These are phyloP conservation scores for Carex cristatella DNA, from an alignment of 176 grass and related monocot species.

Conservation along the genomic window DNA sequence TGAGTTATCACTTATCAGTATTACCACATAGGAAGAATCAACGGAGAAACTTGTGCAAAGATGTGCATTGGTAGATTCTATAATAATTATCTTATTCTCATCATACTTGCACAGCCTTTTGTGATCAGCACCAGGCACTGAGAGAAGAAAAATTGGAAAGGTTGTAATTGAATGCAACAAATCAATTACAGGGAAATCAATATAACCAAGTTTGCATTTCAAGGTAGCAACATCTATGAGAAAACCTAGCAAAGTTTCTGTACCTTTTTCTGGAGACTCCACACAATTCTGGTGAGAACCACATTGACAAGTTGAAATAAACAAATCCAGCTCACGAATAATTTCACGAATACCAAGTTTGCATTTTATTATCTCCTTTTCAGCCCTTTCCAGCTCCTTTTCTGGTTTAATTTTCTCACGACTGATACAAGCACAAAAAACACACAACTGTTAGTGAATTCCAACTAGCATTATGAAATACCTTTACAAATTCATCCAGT, in stretches of 20 bases:
- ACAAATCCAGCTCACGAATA: slow-evolving; percentile 58
- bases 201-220: slow-evolving; percentile 10
- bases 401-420: slow-evolving; percentile 94
- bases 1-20: slow-evolving; percentile 18
- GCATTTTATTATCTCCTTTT: slow-evolving; percentile 84
- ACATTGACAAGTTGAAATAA: slow-evolving; percentile 68
- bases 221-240: slow-evolving; percentile 4
- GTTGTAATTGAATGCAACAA: neutral
- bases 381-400: slow-evolving; percentile 90
- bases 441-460: slow-evolving; percentile 23
- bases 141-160: neutral
- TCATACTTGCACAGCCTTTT: slow-evolving; percentile 89
- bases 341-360: slow-evolving; percentile 90
- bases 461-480: slow-evolving; percentile 14
- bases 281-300: slow-evolving; percentile 68
- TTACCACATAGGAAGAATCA: slow-evolving; percentile 49
- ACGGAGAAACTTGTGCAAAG: slow-evolving; percentile 59
- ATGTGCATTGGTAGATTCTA: slow-evolving; percentile 94
- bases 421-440: slow-evolving; percentile 38
- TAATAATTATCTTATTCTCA: slow-evolving; percentile 62
- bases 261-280: slow-evolving; percentile 55
- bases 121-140: slow-evolving; percentile 33
- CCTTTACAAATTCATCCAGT: slow-evolving; percentile 14
- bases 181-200: slow-evolving; percentile 8
- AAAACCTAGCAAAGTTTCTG: slow-evolving; percentile 31